phyloP scores from a whole-genome alignment of 306 rosid species.

The Biancaea sappan region DNA sequence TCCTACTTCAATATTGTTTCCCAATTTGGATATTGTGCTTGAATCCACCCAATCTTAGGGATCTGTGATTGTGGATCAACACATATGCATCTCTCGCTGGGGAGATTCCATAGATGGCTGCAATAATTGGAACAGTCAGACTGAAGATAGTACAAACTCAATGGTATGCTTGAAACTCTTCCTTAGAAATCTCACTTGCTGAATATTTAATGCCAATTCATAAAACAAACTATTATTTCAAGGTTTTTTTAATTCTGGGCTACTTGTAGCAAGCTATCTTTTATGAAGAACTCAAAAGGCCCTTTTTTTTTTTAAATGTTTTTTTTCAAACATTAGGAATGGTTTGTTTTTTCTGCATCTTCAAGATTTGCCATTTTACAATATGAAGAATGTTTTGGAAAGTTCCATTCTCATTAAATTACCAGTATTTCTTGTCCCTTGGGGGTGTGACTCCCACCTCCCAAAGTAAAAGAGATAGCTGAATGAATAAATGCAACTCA shows the following conservation, averaged over 20 bases:
- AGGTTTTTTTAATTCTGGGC: background rate
- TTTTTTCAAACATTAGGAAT: slow-evolving; percentile 4
- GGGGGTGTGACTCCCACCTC: background rate
- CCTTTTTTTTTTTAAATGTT: too few species aligned
- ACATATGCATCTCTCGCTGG: slow-evolving; percentile 69
- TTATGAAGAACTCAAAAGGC: slow-evolving; percentile 2
- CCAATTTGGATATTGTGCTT: slow-evolving; percentile 29
- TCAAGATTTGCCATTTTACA: background rate
- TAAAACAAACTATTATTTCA: background rate
- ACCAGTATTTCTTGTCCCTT: slow-evolving; percentile 5
- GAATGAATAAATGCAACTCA: slow-evolving; percentile 17
- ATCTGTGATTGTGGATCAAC: slow-evolving; percentile 69
- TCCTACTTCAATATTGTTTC: background rate
- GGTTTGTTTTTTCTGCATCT: background rate
- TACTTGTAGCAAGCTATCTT: background rate
- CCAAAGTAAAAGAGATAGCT: background rate
- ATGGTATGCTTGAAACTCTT: slow-evolving; percentile 44
- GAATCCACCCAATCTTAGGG: slow-evolving; percentile 57
- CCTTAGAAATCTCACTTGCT: background rate
- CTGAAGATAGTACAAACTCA: slow-evolving; percentile 46
- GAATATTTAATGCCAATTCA: slow-evolving; percentile 1
- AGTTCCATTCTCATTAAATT: background rate
- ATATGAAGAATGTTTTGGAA: background rate
- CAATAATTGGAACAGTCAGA: slow-evolving; percentile 47
- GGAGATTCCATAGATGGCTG: slow-evolving; percentile 54